phyloP scores from a whole-genome alignment of 306 rosid species.

The Chamaecrista fasciculata region DNA sequence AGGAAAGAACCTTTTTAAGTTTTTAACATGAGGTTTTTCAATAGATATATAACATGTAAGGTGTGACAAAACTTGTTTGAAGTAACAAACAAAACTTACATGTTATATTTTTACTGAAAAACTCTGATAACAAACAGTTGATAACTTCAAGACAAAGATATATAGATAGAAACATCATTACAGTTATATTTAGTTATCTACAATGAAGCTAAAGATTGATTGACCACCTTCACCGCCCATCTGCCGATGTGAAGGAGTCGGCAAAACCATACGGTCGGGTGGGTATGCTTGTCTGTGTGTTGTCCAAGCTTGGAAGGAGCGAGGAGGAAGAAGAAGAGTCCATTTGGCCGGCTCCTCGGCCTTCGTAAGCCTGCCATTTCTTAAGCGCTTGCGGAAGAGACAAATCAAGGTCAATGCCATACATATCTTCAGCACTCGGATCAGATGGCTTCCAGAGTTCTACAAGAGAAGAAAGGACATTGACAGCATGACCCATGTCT shows the following conservation, averaged over 20 bases:
- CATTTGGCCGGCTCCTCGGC: conserved; percentile 59
- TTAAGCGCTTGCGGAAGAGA: conserved; percentile 90
- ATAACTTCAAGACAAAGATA: too few species aligned
- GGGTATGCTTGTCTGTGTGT: conserved; percentile 92
- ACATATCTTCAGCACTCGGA: conserved; percentile 68
- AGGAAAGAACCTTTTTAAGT: too few species aligned
- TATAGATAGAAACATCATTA: conserved; percentile 34
- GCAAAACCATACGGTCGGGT: conserved; percentile 82
- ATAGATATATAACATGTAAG: background rate
- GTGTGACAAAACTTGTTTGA: background rate
- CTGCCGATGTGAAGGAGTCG: conserved; percentile 80
- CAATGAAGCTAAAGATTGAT: conserved; percentile 43
- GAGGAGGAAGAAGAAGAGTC: conserved; percentile 83
- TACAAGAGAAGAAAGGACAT: conserved; percentile 71
- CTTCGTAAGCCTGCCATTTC: conserved; percentile 98
- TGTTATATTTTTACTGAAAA: background rate
- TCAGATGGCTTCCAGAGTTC: conserved; percentile 96
- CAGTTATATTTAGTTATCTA: conserved; percentile 52
- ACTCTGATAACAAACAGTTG: background rate
- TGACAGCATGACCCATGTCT: conserved; percentile 89
- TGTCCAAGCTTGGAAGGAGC: conserved; percentile 81
- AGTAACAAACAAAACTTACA: background rate
- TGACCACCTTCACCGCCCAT: conserved; percentile 75
- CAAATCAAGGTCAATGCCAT: conserved; percentile 86
- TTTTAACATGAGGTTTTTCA: background rate